Base-by-base conservation (phyloP, 2,329 filamentous ascomycete species). In the Fusarium nurragi region DNA sequence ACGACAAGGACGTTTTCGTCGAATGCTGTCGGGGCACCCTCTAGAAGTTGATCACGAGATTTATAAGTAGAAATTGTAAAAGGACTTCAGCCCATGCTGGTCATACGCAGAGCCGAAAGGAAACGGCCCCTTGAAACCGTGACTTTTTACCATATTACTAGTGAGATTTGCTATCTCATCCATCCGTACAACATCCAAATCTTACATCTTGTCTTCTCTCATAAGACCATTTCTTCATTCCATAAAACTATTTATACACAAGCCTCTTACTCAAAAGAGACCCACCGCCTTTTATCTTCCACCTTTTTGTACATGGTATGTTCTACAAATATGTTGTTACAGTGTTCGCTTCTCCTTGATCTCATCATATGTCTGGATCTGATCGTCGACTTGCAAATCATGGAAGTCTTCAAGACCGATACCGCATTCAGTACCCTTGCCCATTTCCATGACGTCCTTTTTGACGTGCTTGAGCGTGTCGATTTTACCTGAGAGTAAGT, bases 401-500 rank as follows among this genome's bases (percentile, higher is more conserved):
- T 90, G 83, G 88, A 93, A 99, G 28, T 83, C 85, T 4, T 90
- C 88, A 72, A 99, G 94, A 49, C 87, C 88, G 68, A 99, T 89
- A 67, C 95, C 95, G 72, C 95, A 99, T 78, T 99, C 95, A n/a
- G 85, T 87, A 57, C 93, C 94, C 79, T 97, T 98, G 71, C 88
- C 88, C 88, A 97, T 95, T 73, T 97, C 92, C 41, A 83, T 81
- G 26, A 95, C 91, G 67, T 97, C 92, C 76, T 96, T 96, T 84
- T 98, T 97, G 76, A 91, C 88, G 72, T 96, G 91, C 80, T 95
- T 97, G 57, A 99, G 86, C 2, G 92, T 92, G 18, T 87, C 84
- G 39, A 98, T 86, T 48, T 84, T 84, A 67, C 94, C 94, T 97
- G 21, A 28, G 1, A 37, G 34, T 3, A 21, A 23, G 38, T 47